Base-by-base conservation (phyloP, 805 yeast genomes). In the Vanderwaltozyma polyspora region DNA sequence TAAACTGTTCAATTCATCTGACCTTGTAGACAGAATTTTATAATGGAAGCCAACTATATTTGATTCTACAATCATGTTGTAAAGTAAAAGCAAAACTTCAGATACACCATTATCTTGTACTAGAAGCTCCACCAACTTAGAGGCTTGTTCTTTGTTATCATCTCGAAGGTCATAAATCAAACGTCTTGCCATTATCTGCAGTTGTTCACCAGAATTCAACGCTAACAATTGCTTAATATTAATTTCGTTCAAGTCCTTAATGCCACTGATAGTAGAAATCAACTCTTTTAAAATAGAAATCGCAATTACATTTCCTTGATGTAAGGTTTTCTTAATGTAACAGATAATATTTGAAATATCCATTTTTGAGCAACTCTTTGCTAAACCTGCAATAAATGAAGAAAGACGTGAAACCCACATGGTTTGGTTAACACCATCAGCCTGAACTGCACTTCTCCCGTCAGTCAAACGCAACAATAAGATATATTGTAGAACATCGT, bases 351-450 rank as follows among this genome's bases (percentile, higher is more conserved):
- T 84, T 3, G 62, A 53, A 25, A 82, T 49, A 44, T 78, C 77
- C 60, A 89, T 73, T 2, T 42, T 56, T 38, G 25, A 73, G 62
- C 62, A 76, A 64, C 29, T 66, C 53, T 44, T 70, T 57, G 55
- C 84, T 4, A 86, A 59, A 36, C 79, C 75, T 0, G 94, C 94
- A 34, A 83, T 72, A 50, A 89, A 87, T 1, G 74, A 63, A 0
- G 94, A 71, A 22, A 89, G 63, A 16, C 94, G 80, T 46, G 80
- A 91, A 23, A 86, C 68, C 97, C 97, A 89, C 45, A 72, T 76
- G 18, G 80, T 65, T 37, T 82, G 87, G 45, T 76, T 74, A 36
- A 89, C 60, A 7, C 96, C 96, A 58, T 86, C 87, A 2, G 57
- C 64, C 55, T 84, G 94, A 22, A 77, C 62, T 16, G 77, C 68